Evolutionary conservation across 768 basidiomycete genomes (phyloP).

Genomic region (Suillus decipiens): DNA sequence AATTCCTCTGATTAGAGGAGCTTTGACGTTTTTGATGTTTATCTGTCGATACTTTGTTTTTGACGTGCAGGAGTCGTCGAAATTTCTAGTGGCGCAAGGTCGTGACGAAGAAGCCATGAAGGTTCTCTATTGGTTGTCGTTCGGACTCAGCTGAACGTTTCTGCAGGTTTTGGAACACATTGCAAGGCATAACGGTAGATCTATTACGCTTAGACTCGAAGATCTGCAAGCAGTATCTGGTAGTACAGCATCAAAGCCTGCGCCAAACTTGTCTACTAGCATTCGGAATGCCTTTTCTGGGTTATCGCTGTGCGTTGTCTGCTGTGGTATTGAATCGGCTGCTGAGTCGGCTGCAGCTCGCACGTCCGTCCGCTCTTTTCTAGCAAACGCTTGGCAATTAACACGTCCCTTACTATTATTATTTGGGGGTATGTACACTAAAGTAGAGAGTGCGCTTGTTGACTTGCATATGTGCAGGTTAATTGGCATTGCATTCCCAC

Average conservation of each 20-base stretch:
- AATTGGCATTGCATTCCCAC: constrained; percentile 55
- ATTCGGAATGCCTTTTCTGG: constrained; percentile 37
- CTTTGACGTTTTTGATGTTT: constrained; percentile 54
- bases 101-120: constrained; percentile 57
- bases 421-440: constrained; percentile 46
- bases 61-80: constrained; percentile 61
- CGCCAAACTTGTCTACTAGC: constrained; percentile 23
- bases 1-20: constrained; percentile 34
- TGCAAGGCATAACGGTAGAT: constrained; percentile 48
- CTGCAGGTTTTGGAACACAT: constrained; percentile 48
- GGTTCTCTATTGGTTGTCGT: constrained; percentile 24
- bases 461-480: constrained; percentile 28
- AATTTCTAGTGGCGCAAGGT: constrained; percentile 59
- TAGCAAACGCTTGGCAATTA: constrained; percentile 43
- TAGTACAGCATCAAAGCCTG: constrained; percentile 14
- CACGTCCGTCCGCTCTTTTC: constrained; percentile 54
- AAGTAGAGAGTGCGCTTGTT: not conserved
- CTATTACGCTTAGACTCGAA: constrained; percentile 46
- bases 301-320: constrained; percentile 40
- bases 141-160: not conserved
- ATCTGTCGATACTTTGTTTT: constrained; percentile 57
- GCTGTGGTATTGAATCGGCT: not conserved
- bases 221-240: constrained; percentile 38
- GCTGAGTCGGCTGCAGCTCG: constrained; percentile 32
- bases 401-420: constrained; percentile 48